A percentile compares a stretch with the other conserved stretches of the same genome.
Evolutionary conservation across 169 alveolate species (phyloP).

Genomic region (Plasmodium relictum): DNA sequence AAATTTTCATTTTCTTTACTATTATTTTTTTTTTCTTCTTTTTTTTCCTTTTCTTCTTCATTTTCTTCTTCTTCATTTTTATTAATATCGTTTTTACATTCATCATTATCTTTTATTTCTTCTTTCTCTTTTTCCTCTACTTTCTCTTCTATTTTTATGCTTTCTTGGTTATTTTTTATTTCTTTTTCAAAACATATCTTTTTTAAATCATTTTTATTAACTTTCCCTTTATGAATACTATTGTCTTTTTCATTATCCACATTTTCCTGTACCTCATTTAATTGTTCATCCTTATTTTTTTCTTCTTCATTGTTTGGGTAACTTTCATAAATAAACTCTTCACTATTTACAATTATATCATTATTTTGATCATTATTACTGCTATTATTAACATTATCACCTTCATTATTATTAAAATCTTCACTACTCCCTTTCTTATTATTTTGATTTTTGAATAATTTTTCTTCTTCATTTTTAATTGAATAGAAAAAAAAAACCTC

Average conservation of each 20-base stretch:
- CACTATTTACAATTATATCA: neutral
- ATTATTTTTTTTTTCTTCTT: neutral
- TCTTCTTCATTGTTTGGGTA: neutral
- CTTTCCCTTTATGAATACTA: neutral
- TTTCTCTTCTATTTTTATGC: neutral
- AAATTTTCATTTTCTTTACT: neutral
- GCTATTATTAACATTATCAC: neutral
- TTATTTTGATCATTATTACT: neutral
- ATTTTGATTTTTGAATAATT: constrained; percentile 3
- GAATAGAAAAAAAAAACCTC: constrained; percentile 21
- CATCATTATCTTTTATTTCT: neutral
- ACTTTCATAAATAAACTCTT: neutral
- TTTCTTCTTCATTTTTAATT: neutral
- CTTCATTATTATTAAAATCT: neutral
- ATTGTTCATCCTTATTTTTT: neutral
- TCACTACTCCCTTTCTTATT: neutral
- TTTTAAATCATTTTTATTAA: neutral
- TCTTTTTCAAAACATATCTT: neutral
- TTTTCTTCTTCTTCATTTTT: neutral
- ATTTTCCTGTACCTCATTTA: neutral
- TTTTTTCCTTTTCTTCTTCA: neutral
- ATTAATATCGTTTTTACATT: neutral
- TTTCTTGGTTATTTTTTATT: neutral
- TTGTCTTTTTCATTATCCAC: neutral
- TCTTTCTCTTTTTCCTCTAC: neutral